These are phyloP conservation scores for Annulohypoxylon maeteangense DNA, from an alignment of 495 filamentous ascomycete genomes.

Conservation along the genomic window DNA sequence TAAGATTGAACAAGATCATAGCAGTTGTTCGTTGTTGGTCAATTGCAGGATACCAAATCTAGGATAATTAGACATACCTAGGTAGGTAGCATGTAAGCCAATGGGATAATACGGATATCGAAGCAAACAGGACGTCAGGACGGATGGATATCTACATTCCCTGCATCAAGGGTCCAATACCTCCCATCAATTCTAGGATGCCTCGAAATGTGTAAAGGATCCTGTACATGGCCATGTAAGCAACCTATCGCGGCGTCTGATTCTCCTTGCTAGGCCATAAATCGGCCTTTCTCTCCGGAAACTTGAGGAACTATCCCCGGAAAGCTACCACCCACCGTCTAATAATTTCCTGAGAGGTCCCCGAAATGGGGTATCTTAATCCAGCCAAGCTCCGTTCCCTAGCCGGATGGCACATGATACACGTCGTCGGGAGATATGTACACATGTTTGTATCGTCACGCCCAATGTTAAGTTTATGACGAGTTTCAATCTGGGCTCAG, in stretches of 20 bases:
- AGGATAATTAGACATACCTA: too few relatives aligned
- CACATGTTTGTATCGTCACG: constrained; percentile 6
- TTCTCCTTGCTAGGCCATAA: constrained; percentile 22
- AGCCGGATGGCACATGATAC: constrained; percentile 3
- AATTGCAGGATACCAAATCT: too few relatives aligned
- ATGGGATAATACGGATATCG: background rate
- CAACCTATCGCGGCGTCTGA: constrained; percentile 7
- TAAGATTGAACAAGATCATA: too few relatives aligned
- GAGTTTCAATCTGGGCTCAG: constrained; percentile 6
- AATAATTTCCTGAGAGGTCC: background rate
- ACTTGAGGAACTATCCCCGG: background rate
- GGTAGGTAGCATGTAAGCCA: too few relatives aligned
- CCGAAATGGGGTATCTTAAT: constrained; percentile 27
- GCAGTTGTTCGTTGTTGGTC: too few relatives aligned
- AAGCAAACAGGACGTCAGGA: background rate
- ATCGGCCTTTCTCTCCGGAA: constrained; percentile 27
- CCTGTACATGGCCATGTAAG: constrained; percentile 2
- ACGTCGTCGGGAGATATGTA: constrained; percentile 15
- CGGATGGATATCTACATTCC: too few relatives aligned
- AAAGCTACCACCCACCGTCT: constrained; percentile 12
- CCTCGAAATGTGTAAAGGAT: background rate
- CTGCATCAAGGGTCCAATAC: constrained; percentile 2
- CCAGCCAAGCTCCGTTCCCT: constrained; percentile 18
- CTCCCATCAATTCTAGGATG: constrained; percentile 11
- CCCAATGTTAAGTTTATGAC: constrained; percentile 10